Evolutionary conservation across 805 yeast species (phyloP).

Genomic region (Kodamaea neixiangensis): DNA sequence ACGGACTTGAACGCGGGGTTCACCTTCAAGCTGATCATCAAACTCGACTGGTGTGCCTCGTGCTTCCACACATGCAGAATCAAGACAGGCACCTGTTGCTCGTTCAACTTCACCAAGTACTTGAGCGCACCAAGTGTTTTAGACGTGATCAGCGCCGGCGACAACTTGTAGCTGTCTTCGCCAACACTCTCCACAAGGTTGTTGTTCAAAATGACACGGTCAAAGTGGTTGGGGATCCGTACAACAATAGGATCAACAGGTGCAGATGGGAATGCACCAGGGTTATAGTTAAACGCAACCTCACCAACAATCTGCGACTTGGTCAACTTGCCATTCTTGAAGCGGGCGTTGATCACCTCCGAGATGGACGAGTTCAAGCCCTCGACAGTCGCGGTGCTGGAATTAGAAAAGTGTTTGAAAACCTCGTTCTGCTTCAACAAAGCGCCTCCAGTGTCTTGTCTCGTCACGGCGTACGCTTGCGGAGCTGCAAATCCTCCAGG

Average conservation of each 20-base stretch:
- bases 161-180: constrained; percentile 40
- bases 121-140: constrained; percentile 81
- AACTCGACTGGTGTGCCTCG: constrained; percentile 81
- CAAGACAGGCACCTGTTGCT: constrained; percentile 58
- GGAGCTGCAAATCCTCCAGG: constrained; percentile 9
- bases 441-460: constrained; percentile 44
- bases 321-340: constrained; percentile 63
- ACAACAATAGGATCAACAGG: constrained; percentile 32
- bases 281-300: constrained; percentile 72
- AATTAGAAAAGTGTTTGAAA: constrained; percentile 34
- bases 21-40: constrained; percentile 70
- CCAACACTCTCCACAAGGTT: constrained; percentile 31
- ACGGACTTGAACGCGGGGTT: constrained; percentile 44
- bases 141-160: constrained; percentile 53
- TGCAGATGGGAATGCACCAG: constrained; percentile 16
- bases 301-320: constrained; percentile 78
- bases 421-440: constrained; percentile 51
- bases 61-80: constrained; percentile 88
- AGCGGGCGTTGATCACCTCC: constrained; percentile 78
- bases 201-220: constrained; percentile 47
- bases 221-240: constrained; percentile 49
- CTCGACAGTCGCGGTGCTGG: constrained; percentile 15
- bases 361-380: constrained; percentile 83
- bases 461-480: not conserved
- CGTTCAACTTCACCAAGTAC: constrained; percentile 56